These are phyloP conservation scores for Trichoderma atroviride DNA, from an alignment of 2,329 filamentous ascomycete species.

Conservation along the genomic window DNA sequence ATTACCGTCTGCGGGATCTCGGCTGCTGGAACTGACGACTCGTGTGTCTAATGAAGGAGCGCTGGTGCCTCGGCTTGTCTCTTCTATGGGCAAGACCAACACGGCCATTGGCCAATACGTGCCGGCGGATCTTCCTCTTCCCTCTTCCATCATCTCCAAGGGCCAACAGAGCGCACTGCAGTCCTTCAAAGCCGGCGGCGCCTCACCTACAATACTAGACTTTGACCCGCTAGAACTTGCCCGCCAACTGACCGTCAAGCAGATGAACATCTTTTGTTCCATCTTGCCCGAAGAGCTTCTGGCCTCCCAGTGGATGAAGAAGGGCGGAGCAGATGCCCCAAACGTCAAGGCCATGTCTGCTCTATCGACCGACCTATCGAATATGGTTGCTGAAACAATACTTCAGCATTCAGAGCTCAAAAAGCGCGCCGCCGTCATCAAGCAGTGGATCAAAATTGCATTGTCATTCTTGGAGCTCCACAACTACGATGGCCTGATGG, in stretches of 20 bases:
- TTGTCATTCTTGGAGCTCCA: slow-evolving; percentile 83
- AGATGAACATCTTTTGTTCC: slow-evolving; percentile 86
- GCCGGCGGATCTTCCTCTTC: slow-evolving; percentile 70
- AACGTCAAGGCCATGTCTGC: slow-evolving; percentile 95
- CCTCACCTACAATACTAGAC: slow-evolving; percentile 75
- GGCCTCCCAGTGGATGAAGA: slow-evolving; percentile 92
- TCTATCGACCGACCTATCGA: slow-evolving; percentile 87
- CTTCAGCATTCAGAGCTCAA: slow-evolving; percentile 87
- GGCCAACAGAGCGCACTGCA: slow-evolving; percentile 73
- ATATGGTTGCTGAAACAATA: slow-evolving; percentile 91
- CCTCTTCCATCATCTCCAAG: slow-evolving; percentile 70
- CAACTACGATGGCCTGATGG: slow-evolving; percentile 97
- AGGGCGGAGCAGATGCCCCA: slow-evolving; percentile 73
- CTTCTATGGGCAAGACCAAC: slow-evolving; percentile 85
- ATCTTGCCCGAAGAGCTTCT: slow-evolving; percentile 92
- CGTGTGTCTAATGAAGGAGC: slow-evolving; percentile 76
- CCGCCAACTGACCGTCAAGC: slow-evolving; percentile 88
- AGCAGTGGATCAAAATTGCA: slow-evolving; percentile 97
- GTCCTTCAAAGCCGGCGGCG: slow-evolving; percentile 73
- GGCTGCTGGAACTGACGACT: slow-evolving; percentile 76
- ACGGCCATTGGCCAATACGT: slow-evolving; percentile 72
- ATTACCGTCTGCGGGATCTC: slow-evolving; percentile 75
- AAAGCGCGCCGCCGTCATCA: slow-evolving; percentile 86
- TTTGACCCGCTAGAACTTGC: slow-evolving; percentile 91
- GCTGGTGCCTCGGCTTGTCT: slow-evolving; percentile 79